Percentiles rank a stretch among this genome's conserved stretches.
Conservation (phyloP, 192 early-diverging fungal genomes). For the Coemansia sp. region DNA sequence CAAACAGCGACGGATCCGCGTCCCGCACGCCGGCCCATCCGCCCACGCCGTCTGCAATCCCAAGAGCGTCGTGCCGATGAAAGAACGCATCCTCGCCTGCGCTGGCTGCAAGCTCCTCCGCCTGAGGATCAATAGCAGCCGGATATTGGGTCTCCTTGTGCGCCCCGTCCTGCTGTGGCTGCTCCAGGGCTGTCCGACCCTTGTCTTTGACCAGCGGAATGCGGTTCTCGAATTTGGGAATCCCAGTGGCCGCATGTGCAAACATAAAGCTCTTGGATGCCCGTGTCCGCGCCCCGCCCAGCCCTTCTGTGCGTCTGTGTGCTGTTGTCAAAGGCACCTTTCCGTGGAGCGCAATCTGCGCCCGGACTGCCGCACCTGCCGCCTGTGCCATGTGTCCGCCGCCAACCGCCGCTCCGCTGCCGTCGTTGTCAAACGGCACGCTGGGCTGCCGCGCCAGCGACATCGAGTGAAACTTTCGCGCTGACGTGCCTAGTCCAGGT, state of each 20-base stretch:
- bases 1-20: conserved; percentile 89
- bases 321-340: background rate
- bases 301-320: conserved; percentile 29
- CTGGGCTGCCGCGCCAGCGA: conserved; percentile 47
- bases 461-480: conserved; percentile 54
- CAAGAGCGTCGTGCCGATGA: conserved; percentile 77
- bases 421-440: conserved; percentile 30
- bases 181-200: background rate
- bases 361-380: conserved; percentile 8
- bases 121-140: conserved; percentile 9
- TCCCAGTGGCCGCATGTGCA: conserved; percentile 60
- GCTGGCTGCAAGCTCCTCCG: conserved; percentile 63
- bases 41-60: conserved; percentile 95
- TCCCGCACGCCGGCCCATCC: conserved; percentile 82
- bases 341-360: conserved; percentile 1
- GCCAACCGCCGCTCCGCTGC: conserved; percentile 16
- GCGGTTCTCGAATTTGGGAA: conserved; percentile 55
- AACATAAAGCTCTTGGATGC: conserved; percentile 59
- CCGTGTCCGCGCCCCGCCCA: conserved; percentile 8
- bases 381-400: conserved; percentile 16
- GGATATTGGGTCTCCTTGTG: conserved; percentile 1
- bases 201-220: conserved; percentile 21
- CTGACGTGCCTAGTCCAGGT: conserved; percentile 45
- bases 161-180: background rate
- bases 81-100: conserved; percentile 97